Percentiles rank a stretch among this genome's conserved stretches.
These are phyloP conservation scores for Phalaenopsis aphrodite DNA, from an alignment of 106 monocot species.

Conservation along the genomic window DNA sequence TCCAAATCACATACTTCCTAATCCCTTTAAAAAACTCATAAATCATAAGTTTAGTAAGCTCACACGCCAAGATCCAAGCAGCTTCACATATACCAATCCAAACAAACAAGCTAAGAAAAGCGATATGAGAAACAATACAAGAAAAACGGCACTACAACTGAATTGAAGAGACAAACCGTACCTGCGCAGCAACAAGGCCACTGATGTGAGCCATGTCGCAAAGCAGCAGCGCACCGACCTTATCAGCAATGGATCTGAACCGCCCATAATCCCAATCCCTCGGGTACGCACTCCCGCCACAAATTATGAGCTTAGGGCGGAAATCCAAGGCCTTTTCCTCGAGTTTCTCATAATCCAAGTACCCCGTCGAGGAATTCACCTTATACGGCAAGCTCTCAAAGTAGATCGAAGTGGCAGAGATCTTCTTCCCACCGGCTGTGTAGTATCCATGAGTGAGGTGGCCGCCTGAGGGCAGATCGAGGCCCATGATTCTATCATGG, in stretches of 20 bases:
- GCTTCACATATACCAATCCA: not conserved
- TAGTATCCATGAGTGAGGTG: constrained; percentile 70
- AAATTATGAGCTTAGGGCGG: constrained; percentile 68
- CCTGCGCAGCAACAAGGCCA: constrained; percentile 76
- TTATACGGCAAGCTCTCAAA: constrained; percentile 75
- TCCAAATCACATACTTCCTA: not conserved
- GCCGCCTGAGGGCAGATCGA: constrained; percentile 65
- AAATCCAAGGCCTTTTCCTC: constrained; percentile 83
- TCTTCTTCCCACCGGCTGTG: constrained; percentile 67
- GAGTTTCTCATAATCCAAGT: constrained; percentile 61
- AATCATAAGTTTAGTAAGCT: not conserved
- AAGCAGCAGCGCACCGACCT: constrained; percentile 52
- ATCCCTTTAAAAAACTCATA: not conserved
- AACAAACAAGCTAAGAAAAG: not conserved
- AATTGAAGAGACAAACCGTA: constrained; percentile 9
- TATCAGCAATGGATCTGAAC: constrained; percentile 51
- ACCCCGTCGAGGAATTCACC: constrained; percentile 54
- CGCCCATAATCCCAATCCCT: constrained; percentile 64
- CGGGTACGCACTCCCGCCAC: constrained; percentile 73
- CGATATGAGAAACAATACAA: not conserved
- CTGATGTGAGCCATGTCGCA: constrained; percentile 85
- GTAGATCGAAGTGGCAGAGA: constrained; percentile 81
- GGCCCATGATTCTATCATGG: constrained; percentile 74
- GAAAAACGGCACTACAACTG: not conserved
- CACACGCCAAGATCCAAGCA: not conserved